Percentiles rank a stretch among this genome's conserved stretches.
phyloP scores from a whole-genome alignment of 805 yeast genomes.

The Myxozyma neglecta region DNA sequence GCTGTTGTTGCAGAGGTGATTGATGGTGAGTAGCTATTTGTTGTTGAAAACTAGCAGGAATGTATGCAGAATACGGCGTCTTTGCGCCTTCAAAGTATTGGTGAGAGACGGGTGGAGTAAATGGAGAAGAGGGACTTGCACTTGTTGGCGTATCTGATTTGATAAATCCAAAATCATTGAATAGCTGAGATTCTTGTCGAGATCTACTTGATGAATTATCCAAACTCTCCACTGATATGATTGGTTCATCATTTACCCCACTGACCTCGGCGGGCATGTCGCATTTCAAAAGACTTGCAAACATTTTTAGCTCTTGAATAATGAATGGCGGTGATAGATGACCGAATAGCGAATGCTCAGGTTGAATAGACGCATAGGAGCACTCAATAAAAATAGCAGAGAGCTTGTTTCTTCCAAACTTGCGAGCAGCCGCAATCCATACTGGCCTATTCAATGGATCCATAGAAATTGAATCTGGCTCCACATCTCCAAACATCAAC shows the following conservation, averaged over 20 bases:
- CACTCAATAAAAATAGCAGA: conserved; percentile 74
- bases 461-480: conserved; percentile 57
- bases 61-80: not conserved
- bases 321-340: conserved; percentile 72
- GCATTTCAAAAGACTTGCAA: conserved; percentile 41
- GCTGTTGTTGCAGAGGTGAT: conserved; percentile 8
- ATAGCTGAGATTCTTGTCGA: not conserved
- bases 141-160: not conserved
- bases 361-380: conserved; percentile 54
- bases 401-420: conserved; percentile 46
- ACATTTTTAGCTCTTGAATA: conserved; percentile 52
- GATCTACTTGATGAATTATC: not conserved
- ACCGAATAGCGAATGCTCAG: conserved; percentile 62
- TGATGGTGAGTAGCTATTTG: not conserved
- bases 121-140: not conserved
- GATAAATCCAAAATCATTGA: not conserved
- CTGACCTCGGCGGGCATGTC: conserved; percentile 3
- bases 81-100: not conserved
- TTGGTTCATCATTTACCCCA: not conserved
- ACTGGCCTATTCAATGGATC: conserved; percentile 45
- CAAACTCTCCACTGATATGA: not conserved
- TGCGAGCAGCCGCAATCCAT: conserved; percentile 59
- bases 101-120: not conserved
- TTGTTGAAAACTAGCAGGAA: conserved; percentile 9
- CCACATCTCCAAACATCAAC: conserved; percentile 81